These are phyloP conservation scores for Rubroboletus satanas DNA, from an alignment of 768 basidiomycete genomes.

Conservation along the genomic window DNA sequence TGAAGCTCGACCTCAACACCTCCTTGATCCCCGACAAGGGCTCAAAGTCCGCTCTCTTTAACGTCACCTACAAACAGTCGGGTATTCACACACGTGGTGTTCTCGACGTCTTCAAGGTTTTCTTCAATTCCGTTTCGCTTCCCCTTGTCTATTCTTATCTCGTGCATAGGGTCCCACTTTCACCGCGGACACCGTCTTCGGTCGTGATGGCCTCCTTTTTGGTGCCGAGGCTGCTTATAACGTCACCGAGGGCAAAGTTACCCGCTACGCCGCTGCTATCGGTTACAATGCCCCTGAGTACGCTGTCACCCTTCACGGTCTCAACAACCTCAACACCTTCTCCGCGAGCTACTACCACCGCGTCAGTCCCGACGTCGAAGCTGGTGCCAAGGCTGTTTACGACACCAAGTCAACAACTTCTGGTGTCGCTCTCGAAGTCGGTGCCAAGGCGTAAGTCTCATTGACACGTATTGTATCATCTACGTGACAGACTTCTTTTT, in stretches of 20 bases:
- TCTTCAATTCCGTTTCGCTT: conserved; percentile 16
- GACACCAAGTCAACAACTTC: conserved; percentile 87
- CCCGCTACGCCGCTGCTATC: conserved; percentile 85
- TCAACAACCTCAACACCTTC: conserved; percentile 93
- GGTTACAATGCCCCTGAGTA: conserved; percentile 98
- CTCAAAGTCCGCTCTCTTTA: conserved; percentile 78
- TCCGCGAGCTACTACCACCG: conserved; percentile 98
- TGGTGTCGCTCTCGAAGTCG: conserved; percentile 89
- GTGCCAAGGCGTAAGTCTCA: conserved; percentile 80
- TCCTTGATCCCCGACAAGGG: conserved; percentile 84
- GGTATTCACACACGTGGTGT: conserved; percentile 87
- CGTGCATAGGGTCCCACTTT: conserved; percentile 85
- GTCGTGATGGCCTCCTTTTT: conserved; percentile 95
- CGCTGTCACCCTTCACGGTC: conserved; percentile 88
- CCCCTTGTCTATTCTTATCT: not conserved
- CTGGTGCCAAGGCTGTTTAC: conserved; percentile 94
- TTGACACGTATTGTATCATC: not conserved
- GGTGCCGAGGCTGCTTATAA: conserved; percentile 98
- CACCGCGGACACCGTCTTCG: conserved; percentile 92
- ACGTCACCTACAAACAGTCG: conserved; percentile 91
- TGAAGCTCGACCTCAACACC: conserved; percentile 90
- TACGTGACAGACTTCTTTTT: not conserved
- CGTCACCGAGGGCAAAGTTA: conserved; percentile 88
- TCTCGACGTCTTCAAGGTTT: conserved; percentile 92
- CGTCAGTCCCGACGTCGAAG: conserved; percentile 86